Evolutionary conservation across 306 rosid species (phyloP).

Genomic region (Datisca glomerata): DNA sequence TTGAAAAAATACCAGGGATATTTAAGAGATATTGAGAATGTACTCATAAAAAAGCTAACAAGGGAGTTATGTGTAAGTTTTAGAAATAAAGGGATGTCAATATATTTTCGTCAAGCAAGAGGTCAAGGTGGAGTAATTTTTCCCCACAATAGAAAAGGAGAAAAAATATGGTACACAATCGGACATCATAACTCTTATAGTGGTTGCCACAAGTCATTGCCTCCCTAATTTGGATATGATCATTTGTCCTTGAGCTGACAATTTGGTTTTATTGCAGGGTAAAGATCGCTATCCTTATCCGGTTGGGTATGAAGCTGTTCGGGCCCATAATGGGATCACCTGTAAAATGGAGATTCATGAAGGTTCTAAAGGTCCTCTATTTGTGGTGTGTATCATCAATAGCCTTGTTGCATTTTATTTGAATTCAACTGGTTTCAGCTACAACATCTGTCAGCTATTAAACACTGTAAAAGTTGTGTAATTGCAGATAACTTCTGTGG

Average conservation of each 20-base stretch:
- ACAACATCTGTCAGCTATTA: conserved; percentile 8
- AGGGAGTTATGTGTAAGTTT: too few relatives aligned
- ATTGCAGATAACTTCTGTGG: conserved; percentile 50
- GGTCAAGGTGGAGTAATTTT: too few relatives aligned
- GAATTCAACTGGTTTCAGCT: conserved; percentile 6
- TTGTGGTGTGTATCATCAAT: conserved; percentile 48
- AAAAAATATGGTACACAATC: too few relatives aligned
- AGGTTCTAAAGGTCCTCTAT: conserved; percentile 72
- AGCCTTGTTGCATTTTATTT: conserved; percentile 12
- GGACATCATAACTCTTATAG: neutral
- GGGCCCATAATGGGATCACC: conserved; percentile 52
- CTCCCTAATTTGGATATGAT: neutral
- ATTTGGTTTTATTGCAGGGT: conserved; percentile 35
- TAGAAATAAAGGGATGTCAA: too few relatives aligned
- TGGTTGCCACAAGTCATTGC: neutral
- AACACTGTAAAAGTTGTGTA: conserved; percentile 5
- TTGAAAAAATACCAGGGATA: too few relatives aligned
- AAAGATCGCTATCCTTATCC: conserved; percentile 93
- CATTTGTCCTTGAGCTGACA: neutral
- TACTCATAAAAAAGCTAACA: too few relatives aligned
- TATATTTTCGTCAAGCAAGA: too few relatives aligned
- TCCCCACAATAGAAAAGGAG: too few relatives aligned
- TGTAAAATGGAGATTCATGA: conserved; percentile 68
- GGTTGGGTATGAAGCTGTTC: conserved; percentile 56
- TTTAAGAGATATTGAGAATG: too few relatives aligned